Evolutionary conservation across 2,329 filamentous ascomycete genomes (phyloP), one percentile per base, ranked within the genome.

Genomic region (Trichoderma afroharzianum): DNA sequence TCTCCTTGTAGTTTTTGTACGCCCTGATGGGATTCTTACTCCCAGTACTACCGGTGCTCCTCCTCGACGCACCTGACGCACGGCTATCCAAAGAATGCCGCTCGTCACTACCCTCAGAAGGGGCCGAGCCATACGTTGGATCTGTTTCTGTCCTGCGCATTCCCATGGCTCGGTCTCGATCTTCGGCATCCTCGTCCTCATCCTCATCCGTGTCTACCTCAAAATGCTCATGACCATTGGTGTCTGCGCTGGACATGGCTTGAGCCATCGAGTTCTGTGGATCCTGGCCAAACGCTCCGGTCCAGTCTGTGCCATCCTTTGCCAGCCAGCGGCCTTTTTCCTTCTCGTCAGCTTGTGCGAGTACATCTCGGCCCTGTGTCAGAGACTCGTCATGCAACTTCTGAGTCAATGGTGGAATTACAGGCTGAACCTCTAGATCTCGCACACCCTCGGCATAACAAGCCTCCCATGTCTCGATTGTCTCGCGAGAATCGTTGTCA

Each of bases 391-490:
- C 93, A 79, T 98, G 95, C 12, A 97, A 84, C 76, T 91, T 87
- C 79, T 92, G 89, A 0, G 95, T 87, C 12, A 88, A 82, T 1
- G 90, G 88, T 0, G 94, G 93, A 0, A 97, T 85, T 77, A 97
- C 92, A 28, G 90, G 87, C 11, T 87, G 83, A 1, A 98, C 93
- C 32, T 89, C 87, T 70, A 90, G 88, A 15, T 86, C 82, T 2
- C 96, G 90, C 0, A 97, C 93, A 14, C 95, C 95, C 80, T 98
- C 95, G 0, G 94, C 90, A 53, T 92, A 89, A 79, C 95, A 98
- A 0, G 94, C 93, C 80, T 98, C 94, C 94, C 95, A 98, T 0
- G 92, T 93, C 82, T 98, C 95, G 74, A 93, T 97, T 0, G 95
- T 98, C 84, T 98, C 96, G 36, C 95, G 91, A 1, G 92, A 91